Evolutionary conservation across 768 basidiomycete genomes (phyloP).

Genomic region (Naganishia kalamii): DNA sequence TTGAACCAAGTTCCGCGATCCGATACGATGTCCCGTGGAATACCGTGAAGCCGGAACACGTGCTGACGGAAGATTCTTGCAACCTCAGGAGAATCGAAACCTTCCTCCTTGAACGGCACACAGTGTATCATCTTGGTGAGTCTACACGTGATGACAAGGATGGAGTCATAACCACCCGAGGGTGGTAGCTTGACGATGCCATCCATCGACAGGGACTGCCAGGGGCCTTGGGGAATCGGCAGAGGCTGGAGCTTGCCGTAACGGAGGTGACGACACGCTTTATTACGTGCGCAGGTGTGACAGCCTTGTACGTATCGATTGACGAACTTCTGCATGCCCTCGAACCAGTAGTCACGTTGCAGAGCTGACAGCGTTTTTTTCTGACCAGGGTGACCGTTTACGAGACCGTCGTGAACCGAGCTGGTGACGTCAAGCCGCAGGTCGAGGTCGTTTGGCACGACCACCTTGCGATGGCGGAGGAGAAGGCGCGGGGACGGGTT

Average conservation of each 20-base stretch:
- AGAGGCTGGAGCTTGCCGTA: constrained; percentile 46
- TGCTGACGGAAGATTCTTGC: constrained; percentile 10
- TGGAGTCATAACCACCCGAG: constrained; percentile 46
- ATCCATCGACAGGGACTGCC: constrained; percentile 48
- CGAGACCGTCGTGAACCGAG: no score
- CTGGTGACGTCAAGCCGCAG: no score
- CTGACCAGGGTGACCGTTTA: constrained; percentile 49
- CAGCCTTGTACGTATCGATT: constrained; percentile 47
- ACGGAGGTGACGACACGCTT: constrained; percentile 46
- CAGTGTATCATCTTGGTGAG: constrained; percentile 51
- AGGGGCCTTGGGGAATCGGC: constrained; percentile 38
- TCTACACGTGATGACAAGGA: constrained; percentile 49
- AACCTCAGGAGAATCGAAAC: constrained; percentile 41
- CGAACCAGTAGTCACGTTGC: constrained; percentile 50
- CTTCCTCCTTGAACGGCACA: constrained; percentile 44
- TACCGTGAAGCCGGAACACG: constrained; percentile 5
- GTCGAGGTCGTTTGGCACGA: no score
- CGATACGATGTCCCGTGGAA: no score
- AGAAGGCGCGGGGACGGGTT: no score
- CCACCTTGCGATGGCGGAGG: no score
- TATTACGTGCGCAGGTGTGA: constrained; percentile 45
- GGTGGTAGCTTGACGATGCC: constrained; percentile 46
- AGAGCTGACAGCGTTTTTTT: constrained; percentile 45
- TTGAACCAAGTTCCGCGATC: no score
- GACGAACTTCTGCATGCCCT: constrained; percentile 34